Conservation (phyloP, 2,329 filamentous ascomycete genomes). For the Pestalotiopsis sp. region DNA sequence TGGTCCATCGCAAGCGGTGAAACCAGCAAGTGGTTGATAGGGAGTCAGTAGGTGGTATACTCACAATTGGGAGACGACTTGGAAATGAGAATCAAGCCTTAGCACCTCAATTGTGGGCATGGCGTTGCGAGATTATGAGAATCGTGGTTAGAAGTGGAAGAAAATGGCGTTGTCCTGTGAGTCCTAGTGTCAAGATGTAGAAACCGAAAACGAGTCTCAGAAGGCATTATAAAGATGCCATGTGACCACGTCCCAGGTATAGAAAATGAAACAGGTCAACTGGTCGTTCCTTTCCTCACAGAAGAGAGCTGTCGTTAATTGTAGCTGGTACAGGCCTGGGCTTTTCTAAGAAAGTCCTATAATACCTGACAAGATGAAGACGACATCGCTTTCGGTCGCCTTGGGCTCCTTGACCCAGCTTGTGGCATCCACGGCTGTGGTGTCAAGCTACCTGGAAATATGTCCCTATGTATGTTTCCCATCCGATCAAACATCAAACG, state of each 20-base stretch:
- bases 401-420: not conserved
- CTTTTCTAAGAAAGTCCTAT: not conserved
- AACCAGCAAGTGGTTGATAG: not conserved
- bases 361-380: not conserved
- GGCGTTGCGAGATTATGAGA: not conserved
- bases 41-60: not conserved
- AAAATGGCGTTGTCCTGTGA: not conserved
- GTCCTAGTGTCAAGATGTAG: not conserved
- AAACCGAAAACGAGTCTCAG: not conserved
- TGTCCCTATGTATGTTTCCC: not conserved
- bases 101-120: not conserved
- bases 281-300: not conserved
- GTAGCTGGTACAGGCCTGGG: not conserved
- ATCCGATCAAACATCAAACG: too few relatives aligned
- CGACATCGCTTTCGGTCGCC: not conserved
- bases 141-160: not conserved
- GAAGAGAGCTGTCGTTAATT: not conserved
- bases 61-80: not conserved
- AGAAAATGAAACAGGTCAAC: not conserved
- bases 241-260: not conserved
- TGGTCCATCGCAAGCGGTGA: not conserved
- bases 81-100: not conserved
- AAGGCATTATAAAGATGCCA: not conserved
- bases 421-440: not conserved
- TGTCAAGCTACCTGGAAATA: not conserved